Evolutionary conservation across 306 rosid species (phyloP), one percentile per base, ranked within the genome.

Genomic region (Cicer judaicum): DNA sequence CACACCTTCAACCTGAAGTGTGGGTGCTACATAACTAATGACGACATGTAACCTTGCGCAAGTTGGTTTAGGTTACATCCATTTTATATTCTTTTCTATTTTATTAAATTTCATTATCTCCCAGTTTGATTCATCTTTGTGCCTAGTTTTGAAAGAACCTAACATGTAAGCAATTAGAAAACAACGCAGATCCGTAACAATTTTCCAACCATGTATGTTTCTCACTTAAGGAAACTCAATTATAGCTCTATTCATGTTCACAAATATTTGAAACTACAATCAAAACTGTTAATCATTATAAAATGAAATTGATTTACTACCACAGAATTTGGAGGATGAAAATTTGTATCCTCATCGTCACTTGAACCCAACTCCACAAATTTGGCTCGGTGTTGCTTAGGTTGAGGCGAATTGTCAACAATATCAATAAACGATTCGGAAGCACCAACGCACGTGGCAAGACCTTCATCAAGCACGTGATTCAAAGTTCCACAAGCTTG

Each of bases 401-500:
- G 40, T 64, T 72, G 70, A 14, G 90, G 87, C 68, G 89, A 78
- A 74, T 87, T 85, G 4, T 85, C 89, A 43, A 56, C 60, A 56
- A 84, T 64, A 81, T 78, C 47, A 81, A 87, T 50, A 54, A 68
- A 71, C 40, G 61, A 49, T 40, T 48, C 72, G 8, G 65, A 77
- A 72, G 48, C 63, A 66, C 63, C 63, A 44, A 29, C 74, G 38
- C 85, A 68, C 15, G 79, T 54, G 49, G 38, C 47, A 62, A 73
- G 78, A 52, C 68, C 69, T 16, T 74, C 56, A 8, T 81, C 89
- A 52, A 91, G 77, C 50, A 91, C 64, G 64, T 67, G 74, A 73
- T 81, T 73, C 80, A 91, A 73, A 61, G 76, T 72, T 74, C 88
- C 94, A 80, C 89, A 85, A 64, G 97, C 94, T 80, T 91, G 94